A percentile compares a stretch with the other conserved stretches of the same genome.
Evolutionary conservation across 345 rosid species (phyloP).

Genomic region (Diplotaxis tenuifolia): DNA sequence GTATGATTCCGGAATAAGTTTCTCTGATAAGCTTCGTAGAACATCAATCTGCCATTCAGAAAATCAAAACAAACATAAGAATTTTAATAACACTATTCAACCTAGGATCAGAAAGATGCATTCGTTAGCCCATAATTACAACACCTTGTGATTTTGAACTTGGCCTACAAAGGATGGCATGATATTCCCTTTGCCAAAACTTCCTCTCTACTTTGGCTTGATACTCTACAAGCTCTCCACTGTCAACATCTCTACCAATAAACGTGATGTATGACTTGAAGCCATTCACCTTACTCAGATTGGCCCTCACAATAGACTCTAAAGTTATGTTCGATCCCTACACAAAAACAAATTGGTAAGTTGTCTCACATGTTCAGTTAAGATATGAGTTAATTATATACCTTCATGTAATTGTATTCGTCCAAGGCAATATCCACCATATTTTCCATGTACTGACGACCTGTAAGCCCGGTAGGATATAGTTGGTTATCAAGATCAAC

Average conservation of each 20-base stretch:
- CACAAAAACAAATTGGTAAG: not conserved
- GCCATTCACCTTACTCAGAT: not conserved
- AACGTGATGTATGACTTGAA: constrained; percentile 11
- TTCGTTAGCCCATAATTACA: not conserved
- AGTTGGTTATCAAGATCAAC: not conserved
- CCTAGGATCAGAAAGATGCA: not conserved
- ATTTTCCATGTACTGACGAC: constrained; percentile 1
- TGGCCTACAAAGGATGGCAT: constrained; percentile 15
- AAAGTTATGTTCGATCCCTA: not conserved
- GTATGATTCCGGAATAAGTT: constrained; percentile 58
- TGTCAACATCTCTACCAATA: constrained; percentile 1
- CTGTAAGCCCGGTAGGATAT: not conserved
- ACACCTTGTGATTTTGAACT: not conserved
- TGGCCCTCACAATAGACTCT: constrained; percentile 14
- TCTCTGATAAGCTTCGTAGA: not conserved
- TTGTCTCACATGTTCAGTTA: not conserved
- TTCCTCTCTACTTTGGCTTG: constrained; percentile 23
- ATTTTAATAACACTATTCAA: not conserved
- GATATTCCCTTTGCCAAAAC: not conserved
- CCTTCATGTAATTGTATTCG: constrained; percentile 1
- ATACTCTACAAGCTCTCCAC: constrained; percentile 15
- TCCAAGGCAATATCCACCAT: constrained; percentile 13
- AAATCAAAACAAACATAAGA: not conserved
- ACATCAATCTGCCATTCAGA: not conserved
- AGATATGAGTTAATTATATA: not conserved